Evolutionary conservation across 202 grass and related monocot genomes (phyloP), one percentile per base, ranked within the genome.

Genomic region (Setaria italica): DNA sequence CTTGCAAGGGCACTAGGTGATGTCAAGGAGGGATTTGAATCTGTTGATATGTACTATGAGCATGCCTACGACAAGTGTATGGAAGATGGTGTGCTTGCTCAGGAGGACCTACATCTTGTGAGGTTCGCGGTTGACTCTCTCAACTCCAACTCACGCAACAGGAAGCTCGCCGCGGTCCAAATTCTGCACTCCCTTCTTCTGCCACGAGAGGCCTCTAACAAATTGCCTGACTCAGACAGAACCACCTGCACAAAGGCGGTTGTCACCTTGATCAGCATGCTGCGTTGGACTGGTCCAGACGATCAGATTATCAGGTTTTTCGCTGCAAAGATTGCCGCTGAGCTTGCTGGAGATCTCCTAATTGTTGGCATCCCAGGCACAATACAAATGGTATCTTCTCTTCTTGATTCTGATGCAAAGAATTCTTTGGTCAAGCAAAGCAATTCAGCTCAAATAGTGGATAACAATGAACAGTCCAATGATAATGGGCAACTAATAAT

Each of bases 61-160:
- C 35, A 76, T 43, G 74, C 74, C 35, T 59, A 59, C 34, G 15
- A 43, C 74, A 76, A 59, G 74, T 49, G 74, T 9, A 59, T 76
- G 74, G 1, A 58, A 59, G 54, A 77, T 9, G 74, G 74, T 16
- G 54, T 77, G 20, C 54, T 77, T 43, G 74, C 35, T 9, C 54
- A 25, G 35, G 74, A 58, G 54, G 74, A 77, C 54, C 56, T 59
- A 5, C n/a, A 2, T n/a, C 74, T 77, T 21, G 53, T 77, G 7
- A 77, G 54, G 47, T 77, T 77, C 9, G 53, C 54, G 10, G 2
- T 59, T 4, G 15, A 77, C 37, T 62, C 74, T 13, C 56, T 77
- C 3, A 8, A 14, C 19, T 77, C 55, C 56, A 77, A 45, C n/a
- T 77, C 74, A 3, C 12, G 41, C 55, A 34, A 42, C 5, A 45